Base-by-base conservation (phyloP, 1,284 basidiomycete species). In the Naganishia liquefaciens region DNA sequence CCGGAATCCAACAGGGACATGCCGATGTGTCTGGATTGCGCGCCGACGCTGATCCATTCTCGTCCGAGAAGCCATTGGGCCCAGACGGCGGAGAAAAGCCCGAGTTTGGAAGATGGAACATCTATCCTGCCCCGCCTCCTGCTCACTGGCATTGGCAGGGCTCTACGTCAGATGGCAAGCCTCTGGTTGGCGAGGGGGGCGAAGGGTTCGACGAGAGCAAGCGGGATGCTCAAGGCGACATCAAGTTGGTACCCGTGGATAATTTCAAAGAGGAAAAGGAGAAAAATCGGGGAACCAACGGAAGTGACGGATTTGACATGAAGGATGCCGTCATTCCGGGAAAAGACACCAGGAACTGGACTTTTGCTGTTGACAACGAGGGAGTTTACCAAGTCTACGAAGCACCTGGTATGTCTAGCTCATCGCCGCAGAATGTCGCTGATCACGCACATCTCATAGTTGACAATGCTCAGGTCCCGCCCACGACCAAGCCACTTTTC, bases 121-220 rank as follows among this genome's bases (percentile, higher is more conserved):
- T 96, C 69, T 94, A 94, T 71, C 93, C 94, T 0, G 84, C 83
- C 4, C 93, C 93, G 6, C 93, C 93, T 0, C 89, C 91, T 1
- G 93, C 93, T 0, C 92, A 93, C 73, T 97, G 93, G 93, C 89
- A 91, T 72, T 92, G 88, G 86, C 79, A 84, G n/a, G 81, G 82
- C 1, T 79, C 80, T 1, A 80, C 84, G 19, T 30, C 55, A 5
- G 46, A 60, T 21, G 55, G 55, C 21, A n/a, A 42, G 25, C 27
- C n/a, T 23, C 15, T 60, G 3, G 71, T 71, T 4, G 84, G 81
- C 54, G 73, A 81, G 1, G 81, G 69, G 23, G 66, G 82, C n/a
- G 81, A 79, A 4, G 71, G 72, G 4, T 68, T 58, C 54, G 49
- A 67, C 42, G 64, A 70, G 49, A 61, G 60, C 21, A 47, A 63